Percentiles rank a stretch among this genome's conserved stretches.
phyloP scores from a whole-genome alignment of 192 early-diverging fungal species.

The Coemansia sp. region DNA sequence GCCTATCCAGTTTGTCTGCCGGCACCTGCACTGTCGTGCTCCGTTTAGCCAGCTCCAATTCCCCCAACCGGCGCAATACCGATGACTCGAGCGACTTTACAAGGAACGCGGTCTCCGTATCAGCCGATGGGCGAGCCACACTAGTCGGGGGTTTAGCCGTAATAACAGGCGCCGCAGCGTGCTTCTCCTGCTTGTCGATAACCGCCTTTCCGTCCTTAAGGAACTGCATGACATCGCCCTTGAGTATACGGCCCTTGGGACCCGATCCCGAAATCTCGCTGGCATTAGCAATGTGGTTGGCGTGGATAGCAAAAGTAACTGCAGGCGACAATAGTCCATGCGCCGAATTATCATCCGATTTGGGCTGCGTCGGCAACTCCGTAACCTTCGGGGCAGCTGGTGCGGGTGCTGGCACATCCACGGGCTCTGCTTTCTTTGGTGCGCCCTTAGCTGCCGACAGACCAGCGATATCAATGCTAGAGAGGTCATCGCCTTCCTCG shows the following conservation, averaged over 20 bases:
- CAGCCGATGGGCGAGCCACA: conserved; percentile 10
- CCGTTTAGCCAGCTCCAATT: conserved; percentile 40
- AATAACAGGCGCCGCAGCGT: conserved; percentile 2
- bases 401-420: neutral
- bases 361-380: conserved; percentile 27
- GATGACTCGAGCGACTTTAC: conserved; percentile 49
- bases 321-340: conserved; percentile 41
- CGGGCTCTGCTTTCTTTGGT: neutral
- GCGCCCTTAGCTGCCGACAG: conserved; percentile 9
- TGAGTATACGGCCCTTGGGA: conserved; percentile 72
- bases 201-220: conserved; percentile 57
- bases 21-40: conserved; percentile 45
- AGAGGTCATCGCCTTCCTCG: conserved; percentile 87
- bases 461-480: conserved; percentile 72
- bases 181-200: conserved; percentile 42
- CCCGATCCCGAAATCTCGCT: conserved; percentile 58
- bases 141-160: neutral
- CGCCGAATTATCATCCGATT: conserved; percentile 22
- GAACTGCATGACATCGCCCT: conserved; percentile 75
- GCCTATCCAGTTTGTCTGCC: conserved; percentile 29
- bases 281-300: conserved; percentile 52
- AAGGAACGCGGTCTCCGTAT: conserved; percentile 43
- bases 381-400: conserved; percentile 10
- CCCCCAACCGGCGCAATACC: conserved; percentile 45
- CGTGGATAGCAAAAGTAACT: conserved; percentile 50